Conservation (phyloP, 1,284 basidiomycete species). For the Ustilago sp. region DNA sequence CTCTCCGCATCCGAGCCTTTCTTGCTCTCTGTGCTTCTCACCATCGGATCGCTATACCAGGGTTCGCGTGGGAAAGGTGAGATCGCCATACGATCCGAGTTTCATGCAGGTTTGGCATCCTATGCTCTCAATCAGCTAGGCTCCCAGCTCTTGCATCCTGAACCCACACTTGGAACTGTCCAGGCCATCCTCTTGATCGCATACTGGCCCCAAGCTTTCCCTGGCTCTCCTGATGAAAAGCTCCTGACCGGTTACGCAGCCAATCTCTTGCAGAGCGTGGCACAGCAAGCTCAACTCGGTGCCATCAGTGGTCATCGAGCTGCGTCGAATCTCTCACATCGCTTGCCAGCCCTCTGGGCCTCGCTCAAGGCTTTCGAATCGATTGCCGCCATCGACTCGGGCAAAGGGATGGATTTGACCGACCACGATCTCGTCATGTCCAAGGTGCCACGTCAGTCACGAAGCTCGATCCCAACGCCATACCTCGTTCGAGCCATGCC, state of each 20-base stretch:
- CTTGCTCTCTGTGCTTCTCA: slow-evolving; percentile 33
- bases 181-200: slow-evolving; percentile 47
- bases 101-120: slow-evolving; percentile 24
- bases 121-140: slow-evolving; percentile 30
- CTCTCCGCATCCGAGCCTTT: slow-evolving; percentile 34
- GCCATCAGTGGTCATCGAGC: slow-evolving; percentile 18
- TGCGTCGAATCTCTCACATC: slow-evolving; percentile 18
- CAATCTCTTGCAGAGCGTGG: slow-evolving; percentile 27
- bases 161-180: slow-evolving; percentile 31
- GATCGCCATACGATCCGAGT: slow-evolving; percentile 17
- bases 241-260: slow-evolving; percentile 26
- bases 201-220: slow-evolving; percentile 47
- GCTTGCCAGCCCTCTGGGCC: slow-evolving; percentile 30
- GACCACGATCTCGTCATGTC: slow-evolving; percentile 38
- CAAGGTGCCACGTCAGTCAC: slow-evolving; percentile 29
- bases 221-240: slow-evolving; percentile 41
- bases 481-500: slow-evolving; percentile 28
- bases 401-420: slow-evolving; percentile 39
- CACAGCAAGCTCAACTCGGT: slow-evolving; percentile 4
- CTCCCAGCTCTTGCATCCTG: slow-evolving; percentile 17
- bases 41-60: slow-evolving; percentile 37
- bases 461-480: slow-evolving; percentile 31
- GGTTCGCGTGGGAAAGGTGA: slow-evolving; percentile 27
- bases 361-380: slow-evolving; percentile 35
- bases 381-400: slow-evolving; percentile 35